phyloP scores from a whole-genome alignment of 768 basidiomycete genomes.

The Lactarius quietus region DNA sequence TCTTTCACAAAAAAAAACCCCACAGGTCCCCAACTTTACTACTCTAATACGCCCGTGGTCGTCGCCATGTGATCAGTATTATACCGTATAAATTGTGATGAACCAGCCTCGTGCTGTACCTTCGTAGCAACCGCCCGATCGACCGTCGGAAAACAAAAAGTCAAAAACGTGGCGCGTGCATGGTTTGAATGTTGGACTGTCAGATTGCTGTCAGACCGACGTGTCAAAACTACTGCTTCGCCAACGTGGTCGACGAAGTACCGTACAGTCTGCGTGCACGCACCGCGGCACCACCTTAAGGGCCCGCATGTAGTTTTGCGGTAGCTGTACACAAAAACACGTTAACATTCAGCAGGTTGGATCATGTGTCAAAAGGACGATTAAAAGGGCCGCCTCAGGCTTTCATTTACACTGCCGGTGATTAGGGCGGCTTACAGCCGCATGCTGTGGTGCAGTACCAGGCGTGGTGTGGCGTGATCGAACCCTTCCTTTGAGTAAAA shows the following conservation, averaged over 20 bases:
- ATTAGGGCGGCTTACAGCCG: not conserved
- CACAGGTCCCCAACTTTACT: too few relatives aligned
- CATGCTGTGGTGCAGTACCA: not conserved
- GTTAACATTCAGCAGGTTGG: not conserved
- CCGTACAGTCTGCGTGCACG: not conserved
- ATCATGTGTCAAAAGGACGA: not conserved
- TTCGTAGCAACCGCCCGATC: not conserved
- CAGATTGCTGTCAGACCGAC: not conserved
- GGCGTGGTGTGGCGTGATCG: slow-evolving; percentile 1
- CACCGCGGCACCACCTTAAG: not conserved
- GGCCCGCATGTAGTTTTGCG: too few relatives aligned
- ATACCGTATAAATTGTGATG: not conserved
- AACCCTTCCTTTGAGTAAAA: not conserved
- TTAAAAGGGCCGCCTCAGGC: not conserved
- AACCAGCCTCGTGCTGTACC: not conserved
- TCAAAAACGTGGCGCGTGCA: not conserved
- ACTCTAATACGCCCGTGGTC: not conserved
- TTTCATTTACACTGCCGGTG: not conserved
- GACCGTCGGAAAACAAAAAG: not conserved
- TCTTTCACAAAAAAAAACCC: not conserved
- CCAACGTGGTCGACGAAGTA: not conserved
- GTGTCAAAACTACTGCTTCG: not conserved
- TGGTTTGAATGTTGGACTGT: not conserved
- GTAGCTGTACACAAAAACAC: too few relatives aligned
- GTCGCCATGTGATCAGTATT: not conserved